Evolutionary conservation across 768 basidiomycete species (phyloP).

Genomic region (Galerina sulciceps): DNA sequence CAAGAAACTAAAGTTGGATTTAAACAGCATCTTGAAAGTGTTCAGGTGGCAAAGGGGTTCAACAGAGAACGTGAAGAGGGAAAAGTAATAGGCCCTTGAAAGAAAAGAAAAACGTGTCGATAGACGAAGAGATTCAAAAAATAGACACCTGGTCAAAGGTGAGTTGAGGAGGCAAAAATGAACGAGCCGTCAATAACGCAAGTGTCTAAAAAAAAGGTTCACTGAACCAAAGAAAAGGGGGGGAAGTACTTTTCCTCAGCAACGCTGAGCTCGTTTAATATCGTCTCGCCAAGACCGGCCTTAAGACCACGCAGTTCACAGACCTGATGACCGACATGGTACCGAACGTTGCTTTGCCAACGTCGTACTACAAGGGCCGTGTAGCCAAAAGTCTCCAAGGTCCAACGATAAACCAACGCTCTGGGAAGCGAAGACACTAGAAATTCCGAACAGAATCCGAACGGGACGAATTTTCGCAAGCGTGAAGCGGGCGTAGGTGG

Average conservation of each 20-base stretch:
- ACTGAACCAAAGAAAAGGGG: conserved; percentile 27
- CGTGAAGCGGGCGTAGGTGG: not conserved
- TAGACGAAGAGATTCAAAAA: conserved; percentile 12
- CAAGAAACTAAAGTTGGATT: conserved; percentile 27
- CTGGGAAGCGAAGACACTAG: conserved; percentile 2
- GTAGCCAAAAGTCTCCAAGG: not conserved
- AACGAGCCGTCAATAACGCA: conserved; percentile 52
- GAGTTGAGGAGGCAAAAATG: conserved; percentile 30
- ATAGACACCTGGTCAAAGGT: conserved; percentile 53
- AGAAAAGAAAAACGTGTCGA: conserved; percentile 8
- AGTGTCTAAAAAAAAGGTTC: conserved; percentile 28
- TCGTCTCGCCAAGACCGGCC: not conserved
- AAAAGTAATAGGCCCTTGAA: conserved; percentile 17
- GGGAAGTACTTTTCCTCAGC: conserved; percentile 7
- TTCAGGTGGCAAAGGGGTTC: not conserved
- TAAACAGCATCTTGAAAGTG: conserved; percentile 32
- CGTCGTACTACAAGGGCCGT: conserved; percentile 16
- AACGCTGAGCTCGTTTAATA: conserved; percentile 17
- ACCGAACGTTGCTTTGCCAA: conserved; percentile 29
- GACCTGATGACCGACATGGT: conserved; percentile 12
- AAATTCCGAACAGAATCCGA: conserved; percentile 10
- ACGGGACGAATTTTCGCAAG: conserved; percentile 3
- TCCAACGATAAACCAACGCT: not conserved
- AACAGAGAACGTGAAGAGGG: conserved; percentile 13
- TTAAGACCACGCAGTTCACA: not conserved